A percentile compares a stretch with the other conserved stretches of the same genome.
These are phyloP conservation scores for Coniochaeta ligniaria DNA, from an alignment of 2,329 filamentous ascomycete species.

Conservation along the genomic window DNA sequence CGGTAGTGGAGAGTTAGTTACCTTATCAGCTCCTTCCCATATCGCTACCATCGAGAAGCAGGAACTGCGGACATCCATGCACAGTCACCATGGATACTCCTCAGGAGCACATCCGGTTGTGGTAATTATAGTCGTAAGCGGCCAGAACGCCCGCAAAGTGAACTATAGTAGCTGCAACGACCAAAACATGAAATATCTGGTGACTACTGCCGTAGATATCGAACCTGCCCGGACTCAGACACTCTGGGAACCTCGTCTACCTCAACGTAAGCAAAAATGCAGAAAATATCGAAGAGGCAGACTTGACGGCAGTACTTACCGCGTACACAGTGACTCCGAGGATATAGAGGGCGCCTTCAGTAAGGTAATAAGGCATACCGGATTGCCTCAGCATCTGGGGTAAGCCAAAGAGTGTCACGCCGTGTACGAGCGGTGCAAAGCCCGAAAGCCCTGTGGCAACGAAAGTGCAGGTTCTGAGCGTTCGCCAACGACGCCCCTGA, in stretches of 20 bases:
- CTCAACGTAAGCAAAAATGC: not conserved
- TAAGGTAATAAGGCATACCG: not conserved
- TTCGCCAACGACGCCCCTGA: not conserved
- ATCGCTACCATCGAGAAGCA: not conserved
- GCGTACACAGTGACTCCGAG: not conserved
- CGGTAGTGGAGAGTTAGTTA: too few species aligned
- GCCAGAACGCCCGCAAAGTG: not conserved
- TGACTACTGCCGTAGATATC: not conserved
- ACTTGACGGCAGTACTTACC: not conserved
- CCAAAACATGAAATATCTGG: not conserved
- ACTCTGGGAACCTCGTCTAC: not conserved
- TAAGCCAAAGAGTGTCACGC: not conserved
- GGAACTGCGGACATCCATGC: not conserved
- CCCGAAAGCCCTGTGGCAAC: not conserved
- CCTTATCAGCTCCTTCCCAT: too few species aligned
- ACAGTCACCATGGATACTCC: not conserved
- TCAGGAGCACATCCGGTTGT: not conserved
- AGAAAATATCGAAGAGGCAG: not conserved
- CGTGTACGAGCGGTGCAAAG: not conserved
- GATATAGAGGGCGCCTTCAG: not conserved
- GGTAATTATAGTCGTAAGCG: not conserved
- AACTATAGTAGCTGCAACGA: not conserved
- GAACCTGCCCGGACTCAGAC: not conserved
- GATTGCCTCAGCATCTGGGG: not conserved
- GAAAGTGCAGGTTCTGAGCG: not conserved